Conservation (phyloP, 331 rosid species). For the Telfairia occidentalis region DNA sequence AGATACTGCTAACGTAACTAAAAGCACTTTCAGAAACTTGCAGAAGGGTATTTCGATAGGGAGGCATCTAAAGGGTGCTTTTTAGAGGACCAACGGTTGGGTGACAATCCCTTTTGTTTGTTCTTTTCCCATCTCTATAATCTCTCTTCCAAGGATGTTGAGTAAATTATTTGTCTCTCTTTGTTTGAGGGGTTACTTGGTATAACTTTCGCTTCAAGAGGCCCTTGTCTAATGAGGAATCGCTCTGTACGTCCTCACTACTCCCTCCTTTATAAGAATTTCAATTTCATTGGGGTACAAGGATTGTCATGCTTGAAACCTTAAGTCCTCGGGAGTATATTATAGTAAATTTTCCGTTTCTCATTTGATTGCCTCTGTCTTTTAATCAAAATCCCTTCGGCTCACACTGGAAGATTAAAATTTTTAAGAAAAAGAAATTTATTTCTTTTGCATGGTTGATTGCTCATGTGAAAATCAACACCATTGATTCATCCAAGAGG, state of each 20-base stretch:
- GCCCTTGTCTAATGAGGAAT: background rate
- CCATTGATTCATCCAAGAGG: background rate
- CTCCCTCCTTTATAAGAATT: background rate
- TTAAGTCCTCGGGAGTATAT: background rate
- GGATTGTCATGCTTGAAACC: background rate
- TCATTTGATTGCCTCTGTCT: background rate
- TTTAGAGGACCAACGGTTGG: too few relatives aligned
- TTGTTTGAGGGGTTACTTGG: too few relatives aligned
- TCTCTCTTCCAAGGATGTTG: too few relatives aligned
- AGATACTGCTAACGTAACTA: too few relatives aligned
- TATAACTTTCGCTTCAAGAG: too few relatives aligned
- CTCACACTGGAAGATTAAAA: background rate
- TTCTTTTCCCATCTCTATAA: too few relatives aligned
- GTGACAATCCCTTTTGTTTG: too few relatives aligned
- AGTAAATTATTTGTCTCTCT: too few relatives aligned
- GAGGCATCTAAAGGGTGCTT: too few relatives aligned
- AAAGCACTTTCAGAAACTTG: too few relatives aligned
- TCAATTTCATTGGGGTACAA: background rate
- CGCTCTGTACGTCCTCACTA: background rate
- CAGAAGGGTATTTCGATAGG: too few relatives aligned
- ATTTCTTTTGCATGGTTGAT: background rate
- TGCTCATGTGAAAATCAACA: background rate
- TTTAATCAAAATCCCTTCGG: background rate
- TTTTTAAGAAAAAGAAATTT: too few relatives aligned
- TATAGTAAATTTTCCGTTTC: background rate